These are phyloP conservation scores for Fusarium metavorans DNA, from an alignment of 2,329 filamentous ascomycete genomes.

Conservation along the genomic window DNA sequence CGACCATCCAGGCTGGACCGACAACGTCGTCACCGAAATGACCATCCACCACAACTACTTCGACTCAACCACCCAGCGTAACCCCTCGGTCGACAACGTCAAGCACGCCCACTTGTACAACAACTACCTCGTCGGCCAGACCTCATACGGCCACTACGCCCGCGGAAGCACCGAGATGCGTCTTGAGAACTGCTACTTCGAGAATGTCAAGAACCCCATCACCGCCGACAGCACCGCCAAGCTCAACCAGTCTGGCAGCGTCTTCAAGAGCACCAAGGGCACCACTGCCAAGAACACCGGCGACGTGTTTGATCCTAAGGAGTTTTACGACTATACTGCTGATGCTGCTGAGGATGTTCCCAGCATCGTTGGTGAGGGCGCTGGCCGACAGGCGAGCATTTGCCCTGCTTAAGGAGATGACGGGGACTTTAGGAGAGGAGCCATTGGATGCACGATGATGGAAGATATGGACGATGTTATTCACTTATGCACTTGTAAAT, in stretches of 20 bases:
- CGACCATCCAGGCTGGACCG: constrained; percentile 39
- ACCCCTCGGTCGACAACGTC: constrained; percentile 43
- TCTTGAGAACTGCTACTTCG: constrained; percentile 45
- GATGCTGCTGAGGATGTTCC: constrained; percentile 39
- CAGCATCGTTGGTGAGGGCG: constrained; percentile 29
- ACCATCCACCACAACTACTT: constrained; percentile 45
- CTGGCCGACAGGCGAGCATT: constrained; percentile 40
- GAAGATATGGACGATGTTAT: not conserved
- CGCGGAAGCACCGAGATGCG: constrained; percentile 39
- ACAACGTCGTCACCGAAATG: constrained; percentile 38
- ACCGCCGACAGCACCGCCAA: constrained; percentile 17
- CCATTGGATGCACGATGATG: not conserved
- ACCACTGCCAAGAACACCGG: constrained; percentile 15
- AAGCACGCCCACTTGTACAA: constrained; percentile 45
- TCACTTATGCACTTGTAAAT: constrained; percentile 6
- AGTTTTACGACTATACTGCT: constrained; percentile 24
- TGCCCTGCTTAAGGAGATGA: constrained; percentile 25
- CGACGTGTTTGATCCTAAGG: constrained; percentile 5
- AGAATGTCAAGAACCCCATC: constrained; percentile 38
- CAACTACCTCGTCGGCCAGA: constrained; percentile 41
- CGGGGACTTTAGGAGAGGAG: not conserved
- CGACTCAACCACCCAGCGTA: constrained; percentile 41
- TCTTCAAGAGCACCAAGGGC: constrained; percentile 18
- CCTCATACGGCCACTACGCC: constrained; percentile 43
- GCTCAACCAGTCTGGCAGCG: constrained; percentile 17